These are phyloP conservation scores for Senna tora DNA, from an alignment of 306 rosid species.

Conservation along the genomic window DNA sequence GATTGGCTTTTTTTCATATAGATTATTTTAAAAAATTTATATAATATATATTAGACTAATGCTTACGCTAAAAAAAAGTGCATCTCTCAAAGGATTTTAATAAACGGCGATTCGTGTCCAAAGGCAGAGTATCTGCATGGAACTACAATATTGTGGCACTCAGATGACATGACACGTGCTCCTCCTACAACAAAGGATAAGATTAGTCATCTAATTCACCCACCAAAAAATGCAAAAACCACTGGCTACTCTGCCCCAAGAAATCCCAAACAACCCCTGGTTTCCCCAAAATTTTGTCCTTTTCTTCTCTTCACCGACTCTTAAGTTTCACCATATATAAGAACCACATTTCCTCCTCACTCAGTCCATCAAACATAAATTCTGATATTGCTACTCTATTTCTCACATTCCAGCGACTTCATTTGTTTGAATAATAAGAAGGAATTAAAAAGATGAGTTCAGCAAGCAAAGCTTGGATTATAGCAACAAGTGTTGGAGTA, in stretches of 20 bases:
- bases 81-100: neutral
- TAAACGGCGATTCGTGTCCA: neutral
- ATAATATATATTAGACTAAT: too few relatives aligned
- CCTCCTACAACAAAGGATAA: neutral
- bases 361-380: neutral
- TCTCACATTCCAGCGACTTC: neutral
- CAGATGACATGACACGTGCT: neutral
- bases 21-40: too few relatives aligned
- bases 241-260: neutral
- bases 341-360: neutral
- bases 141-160: neutral
- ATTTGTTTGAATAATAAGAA: neutral
- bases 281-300: constrained; percentile 6
- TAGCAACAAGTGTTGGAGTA: neutral
- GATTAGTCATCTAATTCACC: neutral
- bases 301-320: neutral
- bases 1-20: too few relatives aligned
- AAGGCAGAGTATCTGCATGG: neutral
- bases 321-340: constrained; percentile 11
- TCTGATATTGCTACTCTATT: neutral
- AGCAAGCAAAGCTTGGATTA: constrained; percentile 7
- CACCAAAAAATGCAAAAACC: neutral
- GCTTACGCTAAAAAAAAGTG: too few relatives aligned
- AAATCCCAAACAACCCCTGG: neutral
- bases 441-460: constrained; percentile 34